Evolutionary conservation across 768 basidiomycete species (phyloP).

Genomic region (Lactifluus volemus): DNA sequence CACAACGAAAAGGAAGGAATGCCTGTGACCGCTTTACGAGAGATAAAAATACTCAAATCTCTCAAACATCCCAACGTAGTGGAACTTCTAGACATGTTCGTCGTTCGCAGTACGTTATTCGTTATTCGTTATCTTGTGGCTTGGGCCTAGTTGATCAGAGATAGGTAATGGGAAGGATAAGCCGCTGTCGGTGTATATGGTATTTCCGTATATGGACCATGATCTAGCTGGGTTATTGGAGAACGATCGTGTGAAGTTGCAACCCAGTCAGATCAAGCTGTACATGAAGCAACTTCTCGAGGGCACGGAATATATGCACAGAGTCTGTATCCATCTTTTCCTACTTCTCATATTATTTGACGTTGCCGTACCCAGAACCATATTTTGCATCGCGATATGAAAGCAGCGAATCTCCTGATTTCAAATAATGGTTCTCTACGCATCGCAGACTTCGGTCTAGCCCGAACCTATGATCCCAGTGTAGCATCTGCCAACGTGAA

Average conservation of each 20-base stretch:
- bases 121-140: background rate
- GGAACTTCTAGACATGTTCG: constrained; percentile 87
- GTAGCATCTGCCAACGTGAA: constrained; percentile 31
- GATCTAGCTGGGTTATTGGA: constrained; percentile 92
- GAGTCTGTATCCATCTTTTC: constrained; percentile 42
- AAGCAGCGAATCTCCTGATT: constrained; percentile 94
- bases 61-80: constrained; percentile 82
- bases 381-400: constrained; percentile 98
- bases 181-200: constrained; percentile 89
- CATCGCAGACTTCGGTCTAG: constrained; percentile 96
- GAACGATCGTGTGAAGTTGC: constrained; percentile 80
- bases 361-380: constrained; percentile 54
- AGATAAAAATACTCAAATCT: constrained; percentile 93
- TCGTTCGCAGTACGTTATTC: constrained; percentile 57
- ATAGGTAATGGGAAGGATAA: constrained; percentile 55
- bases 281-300: constrained; percentile 96
- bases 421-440: constrained; percentile 75
- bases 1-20: constrained; percentile 97
- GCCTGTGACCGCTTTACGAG: constrained; percentile 91
- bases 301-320: constrained; percentile 93
- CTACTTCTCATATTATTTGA: constrained; percentile 2
- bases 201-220: constrained; percentile 99
- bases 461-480: constrained; percentile 63
- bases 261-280: constrained; percentile 82
- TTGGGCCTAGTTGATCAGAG: constrained; percentile 1